A percentile compares a stretch with the other conserved stretches of the same genome.
These are phyloP conservation scores for Fusarium sp. DNA, from an alignment of 2,329 filamentous ascomycete genomes.

Conservation along the genomic window DNA sequence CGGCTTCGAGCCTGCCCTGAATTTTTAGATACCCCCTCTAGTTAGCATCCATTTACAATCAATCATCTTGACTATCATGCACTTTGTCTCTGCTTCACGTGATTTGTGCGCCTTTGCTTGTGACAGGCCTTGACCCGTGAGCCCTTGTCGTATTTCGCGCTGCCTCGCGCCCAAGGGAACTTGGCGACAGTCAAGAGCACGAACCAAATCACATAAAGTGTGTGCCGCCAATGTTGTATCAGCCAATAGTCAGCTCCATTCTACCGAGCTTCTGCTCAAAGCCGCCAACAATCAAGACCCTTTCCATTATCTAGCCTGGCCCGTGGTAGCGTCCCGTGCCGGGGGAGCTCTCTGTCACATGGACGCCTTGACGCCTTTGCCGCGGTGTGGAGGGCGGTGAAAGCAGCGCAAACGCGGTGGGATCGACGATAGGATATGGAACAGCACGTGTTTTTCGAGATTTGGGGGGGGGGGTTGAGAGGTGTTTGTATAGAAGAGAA, in stretches of 20 bases:
- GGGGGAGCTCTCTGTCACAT: slow-evolving; percentile 22
- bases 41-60: slow-evolving; percentile 25
- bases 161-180: neutral
- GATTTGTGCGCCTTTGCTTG: slow-evolving; percentile 16
- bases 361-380: slow-evolving; percentile 25
- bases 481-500: slow-evolving; percentile 12
- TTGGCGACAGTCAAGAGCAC: slow-evolving; percentile 13
- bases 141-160: neutral
- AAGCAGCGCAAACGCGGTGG: neutral
- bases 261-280: slow-evolving; percentile 15
- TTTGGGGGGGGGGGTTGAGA: neutral
- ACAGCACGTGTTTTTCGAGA: neutral
- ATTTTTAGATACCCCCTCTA: slow-evolving; percentile 38
- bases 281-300: slow-evolving; percentile 21
- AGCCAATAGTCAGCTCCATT: slow-evolving; percentile 12
- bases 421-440: slow-evolving; percentile 26
- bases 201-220: slow-evolving; percentile 11
- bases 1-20: slow-evolving; percentile 31
- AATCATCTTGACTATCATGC: neutral
- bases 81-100: slow-evolving; percentile 18
- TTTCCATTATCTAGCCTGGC: slow-evolving; percentile 24
- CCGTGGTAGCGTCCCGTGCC: slow-evolving; percentile 36
- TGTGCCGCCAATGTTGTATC: slow-evolving; percentile 24
- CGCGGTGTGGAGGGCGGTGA: slow-evolving; percentile 27
- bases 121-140: slow-evolving; percentile 5